A percentile compares a stretch with the other conserved stretches of the same genome.
Conservation (phyloP, 192 early-diverging fungal genomes). For the Geranomyces michiganensis region DNA sequence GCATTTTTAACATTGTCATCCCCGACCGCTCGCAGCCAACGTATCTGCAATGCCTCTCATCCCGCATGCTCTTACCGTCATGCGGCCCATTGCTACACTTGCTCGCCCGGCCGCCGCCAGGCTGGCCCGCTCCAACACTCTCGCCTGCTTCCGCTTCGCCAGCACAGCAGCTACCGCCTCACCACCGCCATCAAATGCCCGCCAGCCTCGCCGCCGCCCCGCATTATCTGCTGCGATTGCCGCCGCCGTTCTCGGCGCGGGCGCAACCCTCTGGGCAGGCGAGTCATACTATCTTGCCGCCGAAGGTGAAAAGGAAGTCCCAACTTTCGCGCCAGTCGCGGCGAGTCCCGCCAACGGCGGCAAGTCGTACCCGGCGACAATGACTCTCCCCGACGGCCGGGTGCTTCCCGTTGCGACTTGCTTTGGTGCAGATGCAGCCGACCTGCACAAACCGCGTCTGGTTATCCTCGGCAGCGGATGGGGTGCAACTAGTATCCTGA, state of each 20-base stretch:
- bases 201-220: neutral
- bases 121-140: too few species aligned
- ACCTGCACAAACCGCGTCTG: constrained; percentile 33
- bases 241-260: constrained; percentile 5
- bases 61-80: too few species aligned
- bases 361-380: constrained; percentile 16
- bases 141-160: too few species aligned
- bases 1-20: too few species aligned
- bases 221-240: neutral
- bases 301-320: constrained; percentile 8
- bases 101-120: too few species aligned
- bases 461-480: constrained; percentile 49
- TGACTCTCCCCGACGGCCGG: constrained; percentile 20
- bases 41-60: too few species aligned
- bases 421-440: constrained; percentile 34
- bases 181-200: too few species aligned
- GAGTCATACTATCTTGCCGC: constrained; percentile 3
- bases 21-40: too few species aligned
- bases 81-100: too few species aligned
- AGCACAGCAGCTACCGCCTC: too few species aligned
- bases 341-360: neutral
- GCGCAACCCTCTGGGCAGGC: neutral
- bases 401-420: constrained; percentile 29
- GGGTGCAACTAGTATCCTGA: constrained; percentile 46
- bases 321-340: neutral